These are phyloP conservation scores for Pseudonitzschia multiseries DNA, from an alignment of 108 stramenopile species.

Conservation along the genomic window DNA sequence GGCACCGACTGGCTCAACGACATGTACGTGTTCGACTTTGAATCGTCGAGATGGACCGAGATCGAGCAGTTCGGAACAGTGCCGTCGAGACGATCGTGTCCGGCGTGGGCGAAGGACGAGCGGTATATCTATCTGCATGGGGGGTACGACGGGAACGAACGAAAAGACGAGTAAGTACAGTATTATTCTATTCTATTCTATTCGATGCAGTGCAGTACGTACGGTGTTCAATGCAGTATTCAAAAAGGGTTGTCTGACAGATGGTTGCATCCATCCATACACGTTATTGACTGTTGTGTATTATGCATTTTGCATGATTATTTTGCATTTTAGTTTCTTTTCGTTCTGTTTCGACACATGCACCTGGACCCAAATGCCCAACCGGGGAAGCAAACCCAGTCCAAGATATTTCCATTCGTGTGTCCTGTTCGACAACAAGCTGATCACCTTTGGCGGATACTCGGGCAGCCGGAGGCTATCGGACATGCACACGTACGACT, in stretches of 20 bases:
- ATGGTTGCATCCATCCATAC: no score
- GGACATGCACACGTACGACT: slow-evolving; percentile 83
- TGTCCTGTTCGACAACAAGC: slow-evolving; percentile 83
- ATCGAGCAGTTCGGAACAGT: slow-evolving; percentile 51
- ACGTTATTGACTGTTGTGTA: no score
- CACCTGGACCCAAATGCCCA: slow-evolving; percentile 88
- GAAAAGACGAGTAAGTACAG: slow-evolving; percentile 12
- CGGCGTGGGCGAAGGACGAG: slow-evolving; percentile 87
- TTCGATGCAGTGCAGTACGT: no score
- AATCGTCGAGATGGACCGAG: slow-evolving; percentile 70
- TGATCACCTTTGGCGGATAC: slow-evolving; percentile 93
- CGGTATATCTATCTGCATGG: slow-evolving; percentile 91
- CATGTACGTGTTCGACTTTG: slow-evolving; percentile 84
- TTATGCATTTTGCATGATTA: no score
- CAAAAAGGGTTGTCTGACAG: no score
- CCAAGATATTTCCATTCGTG: slow-evolving; percentile 95
- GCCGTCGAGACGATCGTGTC: slow-evolving; percentile 83
- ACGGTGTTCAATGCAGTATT: no score
- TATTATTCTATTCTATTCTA: not conserved
- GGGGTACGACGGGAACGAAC: not conserved
- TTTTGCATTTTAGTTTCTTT: slow-evolving; percentile 53
- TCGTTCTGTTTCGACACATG: slow-evolving; percentile 83
- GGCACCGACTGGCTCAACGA: slow-evolving; percentile 84
- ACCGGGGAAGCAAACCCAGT: slow-evolving; percentile 72
- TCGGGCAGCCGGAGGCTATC: slow-evolving; percentile 84